Base-by-base conservation (phyloP, 768 basidiomycete genomes). In the Chalciporus chontae region DNA sequence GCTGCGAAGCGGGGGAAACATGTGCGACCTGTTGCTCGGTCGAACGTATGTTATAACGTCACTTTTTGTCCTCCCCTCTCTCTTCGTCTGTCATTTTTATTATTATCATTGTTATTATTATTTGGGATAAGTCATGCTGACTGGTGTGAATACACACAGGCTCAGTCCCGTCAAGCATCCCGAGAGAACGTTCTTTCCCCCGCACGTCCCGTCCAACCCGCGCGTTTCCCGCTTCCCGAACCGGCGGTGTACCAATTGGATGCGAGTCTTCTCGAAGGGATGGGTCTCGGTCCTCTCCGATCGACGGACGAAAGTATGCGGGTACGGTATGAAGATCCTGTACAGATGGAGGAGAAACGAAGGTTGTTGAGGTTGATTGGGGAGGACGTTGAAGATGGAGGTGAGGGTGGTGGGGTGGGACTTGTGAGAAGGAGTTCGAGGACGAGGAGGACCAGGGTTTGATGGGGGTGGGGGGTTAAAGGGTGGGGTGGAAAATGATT, bases 271-370 rank as follows among this genome's bases (percentile, higher is more conserved):
- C 51, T 60, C 11, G 63, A 70, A 18, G 65, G 57, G 21, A 10
- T 57, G 9, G 61, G 47, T 10, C 43, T 40, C 29, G 53, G 39
- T 6, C 40, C 27, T 7, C 58, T 61, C 47, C 54, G 50, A 13
- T 59, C 58, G 45, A 61, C 59, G 14, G 74, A 77, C n/a, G 73
- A 75, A 54, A 76, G 76, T 56, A 69, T 80, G 63, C 72, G 77
- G 5, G 83, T 88, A 8, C 73, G 71, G 50, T 89, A 87, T 54
- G 84, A 85, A 60, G 85, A 88, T 65, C 84, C 84, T 2, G 77
- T 67, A 18, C 81, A 86, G 68, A 64, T 69, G 36, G 78, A 77
- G 42, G 84, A 84, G 65, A 77, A 77, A 64, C 69, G 73, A 52
- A 71, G 77, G 61, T 59, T 87, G 55, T 74, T 85, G 77, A 73